A percentile compares a stretch with the other conserved stretches of the same genome.
Conservation (phyloP, 257 asterid genomes). For the Nemophila menziesii region DNA sequence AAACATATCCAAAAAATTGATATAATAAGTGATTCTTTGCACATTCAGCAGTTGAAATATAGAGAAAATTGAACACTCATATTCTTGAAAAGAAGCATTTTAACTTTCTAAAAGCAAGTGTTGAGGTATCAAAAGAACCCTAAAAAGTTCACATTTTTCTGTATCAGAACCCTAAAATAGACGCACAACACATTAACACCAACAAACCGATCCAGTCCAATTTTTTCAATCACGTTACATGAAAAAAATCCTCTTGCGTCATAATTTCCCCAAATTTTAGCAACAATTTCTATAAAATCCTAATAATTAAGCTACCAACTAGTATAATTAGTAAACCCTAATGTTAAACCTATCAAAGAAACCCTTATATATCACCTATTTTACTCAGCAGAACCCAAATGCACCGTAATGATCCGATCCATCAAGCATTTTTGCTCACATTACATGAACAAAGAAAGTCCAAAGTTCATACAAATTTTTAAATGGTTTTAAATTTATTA, state of each 20-base stretch:
- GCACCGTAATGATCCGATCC: background rate
- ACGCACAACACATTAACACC: too few species aligned
- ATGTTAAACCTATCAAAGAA: background rate
- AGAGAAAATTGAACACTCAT: background rate
- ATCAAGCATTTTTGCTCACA: background rate
- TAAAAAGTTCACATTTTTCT: too few species aligned
- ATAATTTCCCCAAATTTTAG: background rate
- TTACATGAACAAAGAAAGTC: background rate
- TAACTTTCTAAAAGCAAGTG: background rate
- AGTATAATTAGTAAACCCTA: background rate
- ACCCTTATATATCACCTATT: background rate
- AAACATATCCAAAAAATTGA: background rate
- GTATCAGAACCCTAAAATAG: too few species aligned
- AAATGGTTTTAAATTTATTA: background rate
- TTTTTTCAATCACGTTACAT: too few species aligned
- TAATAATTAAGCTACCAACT: background rate
- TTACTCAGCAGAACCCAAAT: background rate
- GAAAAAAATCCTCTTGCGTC: too few species aligned
- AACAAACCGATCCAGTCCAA: too few species aligned
- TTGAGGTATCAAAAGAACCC: background rate
- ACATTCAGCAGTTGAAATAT: background rate
- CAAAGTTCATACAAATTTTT: background rate
- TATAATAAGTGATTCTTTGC: background rate
- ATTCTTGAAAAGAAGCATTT: background rate
- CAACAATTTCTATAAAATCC: background rate